Base-by-base conservation (phyloP, 192 early-diverging fungal genomes). In the Coemansia sp. region DNA sequence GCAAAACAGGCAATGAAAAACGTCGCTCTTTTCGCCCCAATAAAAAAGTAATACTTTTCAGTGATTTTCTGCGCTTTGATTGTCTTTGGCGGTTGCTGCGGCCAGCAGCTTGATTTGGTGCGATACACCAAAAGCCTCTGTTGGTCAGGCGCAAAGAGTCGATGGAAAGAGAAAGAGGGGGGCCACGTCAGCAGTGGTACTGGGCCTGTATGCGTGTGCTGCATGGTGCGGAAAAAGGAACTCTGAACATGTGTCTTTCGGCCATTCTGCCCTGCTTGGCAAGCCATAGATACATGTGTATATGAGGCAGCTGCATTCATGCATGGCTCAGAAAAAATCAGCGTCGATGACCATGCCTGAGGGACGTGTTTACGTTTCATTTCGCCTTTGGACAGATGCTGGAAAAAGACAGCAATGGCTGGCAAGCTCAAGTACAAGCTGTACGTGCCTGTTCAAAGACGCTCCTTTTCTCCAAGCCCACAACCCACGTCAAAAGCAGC, bases 111-210 rank as follows among this genome's bases (percentile, higher is more conserved):
- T 30, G 17, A 30, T 54, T 54, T 29, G 25, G 6, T 25, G 20
- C 51, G 25, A 20, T 16, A 45, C 42, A 12, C 42, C 36, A 12
- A 22, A 50, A 22, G 20, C 48, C 14, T 16, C 18, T 49, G 48
- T 17, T 6, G 17, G 48, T 49, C 48, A 16, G 18, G 18, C 18
- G 48, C 14, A 20, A 7, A 29, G 7, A 25, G 14, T n/a, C 3
- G 12, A 11, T 14, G 52, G 1, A 31, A 55, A 29, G 4, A 16
- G 17, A 12, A 12, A 12, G 42, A 16, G 36, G 17, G 50, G 18
- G 52, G 52, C 52, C 52, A 55, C 52, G 52, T 55, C 25, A 55
- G 52, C 52, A 54, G 51, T 22, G 22, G 18, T n/a, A 12, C 42
- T 22, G 29, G 29, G 3, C 52, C 31, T 54, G n/a, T 30, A 10